A percentile compares a stretch with the other conserved stretches of the same genome.
Conservation (phyloP, 441 rosid genomes). For the Capsella rubella region DNA sequence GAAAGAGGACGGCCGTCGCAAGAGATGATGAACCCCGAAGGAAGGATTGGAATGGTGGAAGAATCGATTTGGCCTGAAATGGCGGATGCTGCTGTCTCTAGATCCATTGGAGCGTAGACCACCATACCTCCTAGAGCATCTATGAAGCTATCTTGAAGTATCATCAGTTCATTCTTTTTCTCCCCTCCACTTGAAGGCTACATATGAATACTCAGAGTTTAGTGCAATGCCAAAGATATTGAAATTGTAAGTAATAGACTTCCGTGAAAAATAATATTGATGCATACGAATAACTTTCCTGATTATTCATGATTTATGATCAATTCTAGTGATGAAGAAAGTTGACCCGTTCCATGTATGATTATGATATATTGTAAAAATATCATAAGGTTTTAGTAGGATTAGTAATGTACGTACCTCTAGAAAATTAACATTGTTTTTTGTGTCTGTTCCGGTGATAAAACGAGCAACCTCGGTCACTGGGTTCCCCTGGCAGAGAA, state of each 20-base stretch:
- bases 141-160: conserved; percentile 67
- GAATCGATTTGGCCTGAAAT: conserved; percentile 49
- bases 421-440: conserved; percentile 55
- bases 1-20: conserved; percentile 50
- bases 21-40: conserved; percentile 78
- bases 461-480: conserved; percentile 55
- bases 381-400: neutral
- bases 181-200: neutral
- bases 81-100: conserved; percentile 22
- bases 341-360: neutral
- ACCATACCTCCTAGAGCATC: conserved; percentile 57
- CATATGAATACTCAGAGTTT: neutral
- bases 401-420: conserved; percentile 57
- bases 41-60: conserved; percentile 57
- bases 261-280: neutral
- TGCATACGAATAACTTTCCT: neutral
- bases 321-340: neutral
- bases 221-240: neutral
- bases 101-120: conserved; percentile 60
- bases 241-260: neutral
- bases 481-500: conserved; percentile 55
- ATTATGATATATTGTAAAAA: neutral
- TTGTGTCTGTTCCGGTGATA: conserved; percentile 50
- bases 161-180: neutral
- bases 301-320: neutral